A percentile compares a stretch with the other conserved stretches of the same genome.
phyloP scores from a whole-genome alignment of 257 asterid species.

The Craterostigma plantagineum region DNA sequence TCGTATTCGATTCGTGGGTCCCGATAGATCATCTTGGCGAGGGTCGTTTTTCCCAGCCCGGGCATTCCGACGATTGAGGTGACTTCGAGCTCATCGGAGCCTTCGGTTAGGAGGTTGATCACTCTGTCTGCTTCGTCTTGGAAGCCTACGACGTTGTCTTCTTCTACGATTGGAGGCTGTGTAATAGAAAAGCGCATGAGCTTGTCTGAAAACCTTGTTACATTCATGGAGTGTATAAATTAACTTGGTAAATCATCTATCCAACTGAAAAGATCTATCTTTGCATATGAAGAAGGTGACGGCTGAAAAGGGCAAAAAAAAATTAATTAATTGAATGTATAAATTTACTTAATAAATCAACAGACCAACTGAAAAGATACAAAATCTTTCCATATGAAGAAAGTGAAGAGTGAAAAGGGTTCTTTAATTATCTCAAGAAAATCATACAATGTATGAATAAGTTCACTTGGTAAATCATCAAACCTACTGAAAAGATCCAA shows the following conservation, averaged over 20 bases:
- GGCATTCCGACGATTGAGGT: slow-evolving; percentile 30
- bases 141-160: slow-evolving; percentile 34
- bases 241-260: too few species aligned
- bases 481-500: too few species aligned
- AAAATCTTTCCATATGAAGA: not conserved
- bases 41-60: slow-evolving; percentile 53
- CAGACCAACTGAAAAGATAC: not conserved
- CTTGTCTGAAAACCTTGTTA: too few species aligned
- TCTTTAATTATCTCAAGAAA: not conserved
- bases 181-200: slow-evolving; percentile 4
- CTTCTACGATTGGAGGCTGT: slow-evolving; percentile 34
- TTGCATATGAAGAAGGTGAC: too few species aligned
- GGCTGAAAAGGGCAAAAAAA: too few species aligned
- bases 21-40: slow-evolving; percentile 36
- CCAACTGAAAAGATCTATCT: too few species aligned
- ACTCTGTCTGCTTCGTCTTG: slow-evolving; percentile 30
- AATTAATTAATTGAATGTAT: slow-evolving; percentile 1
- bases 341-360: not conserved
- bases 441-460: too few species aligned
- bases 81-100: slow-evolving; percentile 22
- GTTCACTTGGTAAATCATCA: too few species aligned
- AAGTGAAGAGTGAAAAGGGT: not conserved
- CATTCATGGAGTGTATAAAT: too few species aligned
- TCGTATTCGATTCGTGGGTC: slow-evolving; percentile 20
- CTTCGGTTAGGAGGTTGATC: slow-evolving; percentile 15